These are phyloP conservation scores for Corymbia calophylla DNA, from an alignment of 441 rosid genomes.

Conservation along the genomic window DNA sequence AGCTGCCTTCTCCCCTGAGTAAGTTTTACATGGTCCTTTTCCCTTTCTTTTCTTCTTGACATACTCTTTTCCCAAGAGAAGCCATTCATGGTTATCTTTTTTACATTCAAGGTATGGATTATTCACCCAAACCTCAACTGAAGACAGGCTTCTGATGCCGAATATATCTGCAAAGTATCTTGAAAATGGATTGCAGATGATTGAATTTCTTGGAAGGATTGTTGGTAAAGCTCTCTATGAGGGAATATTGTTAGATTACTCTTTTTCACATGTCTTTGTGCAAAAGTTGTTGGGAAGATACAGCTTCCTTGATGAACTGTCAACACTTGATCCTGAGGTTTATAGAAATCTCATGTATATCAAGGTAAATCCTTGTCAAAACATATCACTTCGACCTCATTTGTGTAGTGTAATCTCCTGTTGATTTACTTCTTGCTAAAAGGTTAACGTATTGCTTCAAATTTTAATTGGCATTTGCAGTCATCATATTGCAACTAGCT, in stretches of 20 bases:
- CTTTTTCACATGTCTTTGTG: slow-evolving; percentile 89
- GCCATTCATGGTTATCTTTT: slow-evolving; percentile 7
- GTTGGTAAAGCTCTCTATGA: slow-evolving; percentile 99
- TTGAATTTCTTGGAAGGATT: slow-evolving; percentile 98
- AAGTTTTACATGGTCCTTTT: slow-evolving; percentile 26
- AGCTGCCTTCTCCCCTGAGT: slow-evolving; percentile 92
- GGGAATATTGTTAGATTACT: slow-evolving; percentile 92
- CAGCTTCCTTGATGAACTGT: slow-evolving; percentile 97
- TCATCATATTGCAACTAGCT: background rate
- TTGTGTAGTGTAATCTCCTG: background rate
- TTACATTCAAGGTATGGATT: slow-evolving; percentile 66
- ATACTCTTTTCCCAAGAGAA: background rate
- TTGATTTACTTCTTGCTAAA: background rate
- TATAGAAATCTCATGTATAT: slow-evolving; percentile 92
- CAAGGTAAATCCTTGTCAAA: slow-evolving; percentile 55
- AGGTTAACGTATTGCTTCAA: background rate
- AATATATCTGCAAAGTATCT: slow-evolving; percentile 80
- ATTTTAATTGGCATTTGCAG: background rate
- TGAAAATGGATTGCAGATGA: slow-evolving; percentile 88
- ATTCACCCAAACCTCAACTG: slow-evolving; percentile 80
- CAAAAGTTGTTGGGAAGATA: slow-evolving; percentile 95
- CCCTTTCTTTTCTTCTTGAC: background rate
- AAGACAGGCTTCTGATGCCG: slow-evolving; percentile 85
- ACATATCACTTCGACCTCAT: background rate
- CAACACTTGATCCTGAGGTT: slow-evolving; percentile 95